Evolutionary conservation across 495 filamentous ascomycete genomes (phyloP).

Genomic region (Apiosordaria backusii): DNA sequence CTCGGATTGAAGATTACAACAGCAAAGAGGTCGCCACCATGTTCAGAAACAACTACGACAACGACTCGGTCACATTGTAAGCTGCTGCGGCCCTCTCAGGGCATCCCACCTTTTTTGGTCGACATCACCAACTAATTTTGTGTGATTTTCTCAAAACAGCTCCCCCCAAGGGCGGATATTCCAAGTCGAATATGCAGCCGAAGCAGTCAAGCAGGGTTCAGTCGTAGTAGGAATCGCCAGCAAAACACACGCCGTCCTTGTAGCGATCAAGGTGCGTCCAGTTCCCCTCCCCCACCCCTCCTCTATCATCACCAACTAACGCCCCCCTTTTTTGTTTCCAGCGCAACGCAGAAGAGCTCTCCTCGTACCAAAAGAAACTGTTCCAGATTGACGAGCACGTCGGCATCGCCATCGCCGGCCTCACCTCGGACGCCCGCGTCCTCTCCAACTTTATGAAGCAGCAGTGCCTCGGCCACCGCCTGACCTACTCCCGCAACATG

Average conservation of each 20-base stretch:
- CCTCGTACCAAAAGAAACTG: constrained; percentile 99
- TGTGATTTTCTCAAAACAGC: constrained; percentile 49
- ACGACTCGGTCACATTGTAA: constrained; percentile 99
- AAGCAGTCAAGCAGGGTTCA: constrained; percentile 98
- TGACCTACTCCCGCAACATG: constrained; percentile 92
- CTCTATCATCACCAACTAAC: constrained; percentile 13
- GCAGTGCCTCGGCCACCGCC: constrained; percentile 89
- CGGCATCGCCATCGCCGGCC: constrained; percentile 91
- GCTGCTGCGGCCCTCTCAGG: constrained; percentile 26
- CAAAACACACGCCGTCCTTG: constrained; percentile 95
- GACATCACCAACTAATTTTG: constrained; percentile 17
- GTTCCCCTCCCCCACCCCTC: neutral
- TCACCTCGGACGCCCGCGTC: constrained; percentile 96
- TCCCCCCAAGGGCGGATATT: constrained; percentile 99
- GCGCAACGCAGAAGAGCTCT: constrained; percentile 98
- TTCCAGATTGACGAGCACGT: constrained; percentile 95
- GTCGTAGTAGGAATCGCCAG: constrained; percentile 94
- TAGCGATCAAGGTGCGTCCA: constrained; percentile 82
- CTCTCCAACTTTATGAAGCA: constrained; percentile 99
- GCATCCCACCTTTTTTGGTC: neutral
- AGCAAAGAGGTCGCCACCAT: constrained; percentile 50
- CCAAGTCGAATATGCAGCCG: constrained; percentile 97
- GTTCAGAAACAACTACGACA: constrained; percentile 99
- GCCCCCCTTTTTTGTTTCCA: constrained; percentile 35
- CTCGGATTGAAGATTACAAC: neutral